Base-by-base conservation (phyloP, 371 early-diverging fungal genomes). In the Mucor velutinosus region DNA sequence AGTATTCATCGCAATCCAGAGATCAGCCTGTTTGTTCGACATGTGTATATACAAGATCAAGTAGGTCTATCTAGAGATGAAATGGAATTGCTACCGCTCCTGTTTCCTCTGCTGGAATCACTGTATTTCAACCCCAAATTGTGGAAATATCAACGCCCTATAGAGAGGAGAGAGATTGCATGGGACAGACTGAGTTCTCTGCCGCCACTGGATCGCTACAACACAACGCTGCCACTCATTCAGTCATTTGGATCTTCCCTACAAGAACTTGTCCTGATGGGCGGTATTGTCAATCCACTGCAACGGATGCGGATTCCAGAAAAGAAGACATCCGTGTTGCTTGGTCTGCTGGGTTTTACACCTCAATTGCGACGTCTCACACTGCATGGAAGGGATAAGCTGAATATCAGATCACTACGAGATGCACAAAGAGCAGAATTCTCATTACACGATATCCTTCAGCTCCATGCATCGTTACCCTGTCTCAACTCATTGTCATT, bases 91-190 rank as follows among this genome's bases (percentile, higher is more conserved):
- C 25, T 67, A 14, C 57, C 58, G 1, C 7, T n/a, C 6, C 15
- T 47, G 10, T 62, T 62, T 4, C 68, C 68, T 15, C 15, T 62
- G 3, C 35, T 67, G 4, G 37, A 62, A 35, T 27, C 39, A 1
- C 47, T 67, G 12, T 30, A 62, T 47, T 67, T 62, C 12, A 62
- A 67, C 25, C 67, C 67, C 21, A 32, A 33, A 14, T 17, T 67
- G 12, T 67, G 67, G 67, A 60, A 45, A n/a, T 56, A 60, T n/a
- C 60, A 51, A 39, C n/a, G 33, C 23, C 10, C 30, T 0, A 2
- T 15, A 15, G 23, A 10, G 33, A 32, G 15, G 32, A 14, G 21
- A 27, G 14, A 4, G 4, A 53, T 14, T 2, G 10, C 30, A 4
- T 67, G 62, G 61, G 11, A 61, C 15, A 30, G 45, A 7, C 21